phyloP scores from a whole-genome alignment of 2,329 filamentous ascomycete genomes.

The Beauveria sp. region DNA sequence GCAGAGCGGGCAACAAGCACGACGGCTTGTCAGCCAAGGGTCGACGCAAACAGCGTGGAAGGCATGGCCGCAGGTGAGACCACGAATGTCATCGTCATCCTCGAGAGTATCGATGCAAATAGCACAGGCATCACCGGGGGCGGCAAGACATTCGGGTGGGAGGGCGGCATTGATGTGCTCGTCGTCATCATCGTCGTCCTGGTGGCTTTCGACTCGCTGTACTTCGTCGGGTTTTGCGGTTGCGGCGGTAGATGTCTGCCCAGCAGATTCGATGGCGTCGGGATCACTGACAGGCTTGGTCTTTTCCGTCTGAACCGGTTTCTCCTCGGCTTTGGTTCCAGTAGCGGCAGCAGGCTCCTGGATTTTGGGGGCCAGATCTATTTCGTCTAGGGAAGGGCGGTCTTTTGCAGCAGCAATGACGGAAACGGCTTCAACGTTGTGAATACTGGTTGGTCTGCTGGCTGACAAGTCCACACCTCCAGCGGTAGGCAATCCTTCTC shows the following conservation, averaged over 20 bases:
- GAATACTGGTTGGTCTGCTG: conserved; percentile 67
- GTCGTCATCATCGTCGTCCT: conserved; percentile 62
- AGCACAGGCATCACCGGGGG: conserved; percentile 86
- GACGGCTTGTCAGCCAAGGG: conserved; percentile 88
- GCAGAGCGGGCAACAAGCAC: conserved; percentile 93
- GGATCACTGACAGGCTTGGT: conserved; percentile 8
- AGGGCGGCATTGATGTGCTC: conserved; percentile 77
- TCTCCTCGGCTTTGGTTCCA: conserved; percentile 17
- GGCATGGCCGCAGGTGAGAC: conserved; percentile 91
- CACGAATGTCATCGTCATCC: conserved; percentile 91
- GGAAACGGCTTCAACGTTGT: conserved; percentile 53
- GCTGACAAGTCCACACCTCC: conserved; percentile 73
- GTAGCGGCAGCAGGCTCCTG: conserved; percentile 15
- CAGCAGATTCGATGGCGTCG: conserved; percentile 14
- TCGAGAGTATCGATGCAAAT: conserved; percentile 94
- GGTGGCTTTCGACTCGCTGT: conserved; percentile 39
- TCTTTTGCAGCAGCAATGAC: conserved; percentile 38
- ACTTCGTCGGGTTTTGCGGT: conserved; percentile 22
- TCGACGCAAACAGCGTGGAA: conserved; percentile 96
- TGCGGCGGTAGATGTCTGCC: conserved; percentile 19
- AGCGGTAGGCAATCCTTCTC: conserved; percentile 72
- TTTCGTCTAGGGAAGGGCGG: conserved; percentile 36
- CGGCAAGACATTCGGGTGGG: conserved; percentile 70
- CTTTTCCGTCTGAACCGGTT: conserved; percentile 13
- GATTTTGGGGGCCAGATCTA: conserved; percentile 21